phyloP scores from a whole-genome alignment of 2,329 filamentous ascomycete genomes.

The Aspergillus glaucus region DNA sequence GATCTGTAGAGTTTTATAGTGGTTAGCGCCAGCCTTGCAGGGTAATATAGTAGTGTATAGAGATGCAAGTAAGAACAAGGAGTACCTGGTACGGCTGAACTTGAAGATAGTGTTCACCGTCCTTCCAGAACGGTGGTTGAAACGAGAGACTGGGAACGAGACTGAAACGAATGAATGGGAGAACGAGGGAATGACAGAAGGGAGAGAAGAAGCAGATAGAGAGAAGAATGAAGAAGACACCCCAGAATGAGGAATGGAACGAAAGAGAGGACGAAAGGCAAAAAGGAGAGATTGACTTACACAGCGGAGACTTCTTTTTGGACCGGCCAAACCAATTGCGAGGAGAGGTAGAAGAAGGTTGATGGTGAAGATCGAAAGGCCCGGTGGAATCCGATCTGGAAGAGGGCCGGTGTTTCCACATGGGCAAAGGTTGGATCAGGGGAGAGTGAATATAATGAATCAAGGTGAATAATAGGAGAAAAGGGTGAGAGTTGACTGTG shows the following conservation, averaged over 20 bases:
- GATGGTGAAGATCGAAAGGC: conserved; percentile 23
- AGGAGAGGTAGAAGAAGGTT: conserved; percentile 12
- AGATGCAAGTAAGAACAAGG: no score
- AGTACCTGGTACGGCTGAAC: no score
- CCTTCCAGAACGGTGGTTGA: neutral
- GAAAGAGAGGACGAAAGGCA: conserved; percentile 1
- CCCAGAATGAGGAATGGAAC: neutral
- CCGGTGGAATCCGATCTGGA: conserved; percentile 35
- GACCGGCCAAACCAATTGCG: conserved; percentile 32
- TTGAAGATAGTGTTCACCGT: no score
- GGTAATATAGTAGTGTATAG: neutral
- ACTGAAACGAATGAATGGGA: neutral
- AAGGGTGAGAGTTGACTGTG: conserved; percentile 6
- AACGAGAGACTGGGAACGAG: neutral
- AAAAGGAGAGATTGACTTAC: conserved; percentile 18
- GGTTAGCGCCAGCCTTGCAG: conserved; percentile 5
- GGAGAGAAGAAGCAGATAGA: neutral
- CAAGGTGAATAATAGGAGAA: neutral
- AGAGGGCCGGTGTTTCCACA: conserved; percentile 38
- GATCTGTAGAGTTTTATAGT: conserved; percentile 18
- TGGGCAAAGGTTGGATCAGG: conserved; percentile 19
- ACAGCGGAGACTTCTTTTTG: conserved; percentile 28
- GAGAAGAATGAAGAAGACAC: conserved; percentile 1
- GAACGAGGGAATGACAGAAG: neutral
- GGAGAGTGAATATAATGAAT: no score